Evolutionary conservation across 495 filamentous ascomycete species (phyloP).

Genomic region (Penicillium pancosmium): DNA sequence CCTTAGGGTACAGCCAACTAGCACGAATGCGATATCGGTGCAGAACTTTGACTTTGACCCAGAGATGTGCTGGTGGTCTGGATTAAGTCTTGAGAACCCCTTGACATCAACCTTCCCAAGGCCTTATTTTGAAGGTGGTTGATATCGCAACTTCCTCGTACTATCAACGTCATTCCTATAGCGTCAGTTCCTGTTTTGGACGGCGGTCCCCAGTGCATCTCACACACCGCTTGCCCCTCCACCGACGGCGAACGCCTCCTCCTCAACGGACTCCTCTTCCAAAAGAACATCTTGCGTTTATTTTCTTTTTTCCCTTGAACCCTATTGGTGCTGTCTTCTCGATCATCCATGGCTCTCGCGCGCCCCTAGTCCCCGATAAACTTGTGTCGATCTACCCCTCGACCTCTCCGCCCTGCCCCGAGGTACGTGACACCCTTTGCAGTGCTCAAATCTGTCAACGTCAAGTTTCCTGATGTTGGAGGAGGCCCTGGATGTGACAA

Average conservation of each 20-base stretch:
- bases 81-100: neutral
- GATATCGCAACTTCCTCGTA: neutral
- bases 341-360: slow-evolving; percentile 29
- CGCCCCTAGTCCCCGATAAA: slow-evolving; percentile 14
- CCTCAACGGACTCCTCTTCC: slow-evolving; percentile 13
- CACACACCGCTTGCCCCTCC: slow-evolving; percentile 32
- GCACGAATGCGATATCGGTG: slow-evolving; percentile 1
- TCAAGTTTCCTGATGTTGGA: slow-evolving; percentile 9
- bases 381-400: slow-evolving; percentile 21
- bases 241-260: slow-evolving; percentile 2
- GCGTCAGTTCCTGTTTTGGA: slow-evolving; percentile 27
- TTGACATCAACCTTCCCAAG: neutral
- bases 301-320: slow-evolving; percentile 1
- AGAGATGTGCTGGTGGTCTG: no score
- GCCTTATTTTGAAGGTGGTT: no score
- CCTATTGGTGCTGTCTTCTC: neutral
- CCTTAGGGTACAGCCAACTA: neutral
- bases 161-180: slow-evolving; percentile 12
- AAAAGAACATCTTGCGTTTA: neutral
- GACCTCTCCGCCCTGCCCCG: slow-evolving; percentile 15
- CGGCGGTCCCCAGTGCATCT: slow-evolving; percentile 20
- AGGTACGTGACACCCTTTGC: slow-evolving; percentile 22
- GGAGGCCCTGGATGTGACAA: slow-evolving; percentile 17
- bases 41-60: neutral
- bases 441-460: slow-evolving; percentile 6